Evolutionary conservation across 2,329 filamentous ascomycete species (phyloP).

Genomic region (Penicillium oxalicum): DNA sequence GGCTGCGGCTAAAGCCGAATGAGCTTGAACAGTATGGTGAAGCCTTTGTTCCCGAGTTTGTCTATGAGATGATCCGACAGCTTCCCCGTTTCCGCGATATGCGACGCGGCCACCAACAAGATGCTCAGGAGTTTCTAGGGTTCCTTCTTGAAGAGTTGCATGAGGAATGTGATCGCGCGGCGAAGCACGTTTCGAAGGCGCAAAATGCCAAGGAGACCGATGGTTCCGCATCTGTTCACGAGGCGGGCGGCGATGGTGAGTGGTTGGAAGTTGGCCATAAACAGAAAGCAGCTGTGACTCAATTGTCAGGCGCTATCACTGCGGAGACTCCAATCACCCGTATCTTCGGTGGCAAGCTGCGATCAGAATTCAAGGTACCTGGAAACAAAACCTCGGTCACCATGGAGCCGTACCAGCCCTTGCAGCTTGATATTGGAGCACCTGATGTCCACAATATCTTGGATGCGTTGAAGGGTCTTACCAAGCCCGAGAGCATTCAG

Average conservation of each 20-base stretch:
- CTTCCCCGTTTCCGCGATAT: slow-evolving; percentile 86
- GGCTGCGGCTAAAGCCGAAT: slow-evolving; percentile 66
- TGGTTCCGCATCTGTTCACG: slow-evolving; percentile 22
- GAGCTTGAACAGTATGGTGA: slow-evolving; percentile 89
- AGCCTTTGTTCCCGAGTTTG: slow-evolving; percentile 85
- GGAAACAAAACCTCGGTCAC: slow-evolving; percentile 88
- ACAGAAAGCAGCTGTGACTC: slow-evolving; percentile 79
- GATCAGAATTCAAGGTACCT: slow-evolving; percentile 81
- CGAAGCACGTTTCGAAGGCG: slow-evolving; percentile 50
- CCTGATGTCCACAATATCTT: slow-evolving; percentile 83
- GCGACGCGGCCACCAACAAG: slow-evolving; percentile 92
- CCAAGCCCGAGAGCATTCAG: slow-evolving; percentile 74
- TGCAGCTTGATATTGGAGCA: slow-evolving; percentile 90
- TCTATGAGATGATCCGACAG: slow-evolving; percentile 86
- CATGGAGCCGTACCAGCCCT: slow-evolving; percentile 83
- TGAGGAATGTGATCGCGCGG: slow-evolving; percentile 79
- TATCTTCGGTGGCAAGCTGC: slow-evolving; percentile 86
- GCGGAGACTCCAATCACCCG: slow-evolving; percentile 80
- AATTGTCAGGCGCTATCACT: slow-evolving; percentile 69
- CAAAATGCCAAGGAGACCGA: slow-evolving; percentile 42
- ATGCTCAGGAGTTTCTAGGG: slow-evolving; percentile 93
- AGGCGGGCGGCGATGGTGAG: slow-evolving; percentile 56
- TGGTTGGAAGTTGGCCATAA: slow-evolving; percentile 94
- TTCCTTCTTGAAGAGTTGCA: slow-evolving; percentile 89
- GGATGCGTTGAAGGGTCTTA: slow-evolving; percentile 81